Evolutionary conservation across 148 eudicot genomes (phyloP).

Genomic region (Cornus kousa): DNA sequence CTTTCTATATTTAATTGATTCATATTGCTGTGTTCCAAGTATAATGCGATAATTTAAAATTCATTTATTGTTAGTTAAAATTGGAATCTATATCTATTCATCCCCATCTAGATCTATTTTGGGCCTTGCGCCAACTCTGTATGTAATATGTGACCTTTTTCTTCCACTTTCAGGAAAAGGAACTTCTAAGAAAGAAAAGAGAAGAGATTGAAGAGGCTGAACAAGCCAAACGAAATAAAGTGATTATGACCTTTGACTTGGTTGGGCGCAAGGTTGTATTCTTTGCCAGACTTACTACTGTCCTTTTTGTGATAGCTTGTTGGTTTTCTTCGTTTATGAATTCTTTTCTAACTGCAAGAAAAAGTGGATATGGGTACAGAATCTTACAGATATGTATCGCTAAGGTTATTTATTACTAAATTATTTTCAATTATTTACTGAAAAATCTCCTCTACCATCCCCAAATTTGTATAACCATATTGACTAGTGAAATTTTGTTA

Average conservation of each 20-base stretch:
- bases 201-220: conserved; percentile 89
- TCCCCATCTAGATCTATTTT: too few relatives aligned
- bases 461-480: neutral
- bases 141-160: neutral
- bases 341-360: too few relatives aligned
- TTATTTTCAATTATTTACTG: neutral
- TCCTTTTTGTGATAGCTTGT: neutral
- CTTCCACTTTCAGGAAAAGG: conserved; percentile 66
- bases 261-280: conserved; percentile 90
- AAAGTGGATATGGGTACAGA: neutral
- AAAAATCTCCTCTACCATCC: neutral
- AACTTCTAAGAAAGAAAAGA: conserved; percentile 73
- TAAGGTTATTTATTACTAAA: neutral
- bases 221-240: conserved; percentile 72
- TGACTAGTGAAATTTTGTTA: neutral
- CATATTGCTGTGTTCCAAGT: too few relatives aligned
- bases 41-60: too few relatives aligned
- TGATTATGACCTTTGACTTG: conserved; percentile 88
- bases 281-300: conserved; percentile 1
- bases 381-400: neutral
- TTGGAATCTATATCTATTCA: too few relatives aligned
- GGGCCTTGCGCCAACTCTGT: too few relatives aligned
- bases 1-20: too few relatives aligned
- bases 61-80: too few relatives aligned
- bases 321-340: neutral